Conservation (phyloP, 2,329 filamentous ascomycete genomes). For the Aurifilum marmelostoma region DNA sequence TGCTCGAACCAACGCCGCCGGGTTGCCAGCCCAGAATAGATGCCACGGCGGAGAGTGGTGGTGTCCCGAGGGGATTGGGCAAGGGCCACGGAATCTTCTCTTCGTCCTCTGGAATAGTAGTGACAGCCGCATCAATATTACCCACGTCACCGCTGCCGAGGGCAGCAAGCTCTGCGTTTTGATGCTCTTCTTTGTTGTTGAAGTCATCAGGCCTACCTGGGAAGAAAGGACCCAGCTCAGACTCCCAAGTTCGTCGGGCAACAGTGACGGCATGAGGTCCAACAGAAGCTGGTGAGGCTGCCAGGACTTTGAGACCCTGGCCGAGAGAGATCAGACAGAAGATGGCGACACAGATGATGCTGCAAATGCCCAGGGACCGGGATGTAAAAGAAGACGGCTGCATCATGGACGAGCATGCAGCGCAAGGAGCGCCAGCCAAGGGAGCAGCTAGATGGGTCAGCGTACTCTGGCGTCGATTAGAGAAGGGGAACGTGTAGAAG, state of each 20-base stretch:
- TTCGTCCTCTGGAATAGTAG: not conserved
- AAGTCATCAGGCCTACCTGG: not conserved
- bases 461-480: not conserved
- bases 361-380: constrained; percentile 15
- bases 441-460: not conserved
- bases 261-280: not conserved
- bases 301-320: constrained; percentile 19
- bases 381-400: constrained; percentile 20
- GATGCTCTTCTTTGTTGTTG: not conserved
- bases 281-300: constrained; percentile 7
- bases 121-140: not conserved
- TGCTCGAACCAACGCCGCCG: not conserved
- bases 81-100: constrained; percentile 16
- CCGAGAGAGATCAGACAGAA: constrained; percentile 23
- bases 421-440: constrained; percentile 10
- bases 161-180: not conserved
- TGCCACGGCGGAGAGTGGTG: constrained; percentile 19
- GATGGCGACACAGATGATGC: constrained; percentile 13
- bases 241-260: constrained; percentile 23
- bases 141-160: not conserved
- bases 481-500: not conserved
- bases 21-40: constrained; percentile 18
- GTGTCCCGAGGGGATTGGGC: constrained; percentile 7
- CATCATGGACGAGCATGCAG: constrained; percentile 19
- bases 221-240: constrained; percentile 23